phyloP scores from a whole-genome alignment of 495 filamentous ascomycete species.

The Tuber magnatum region DNA sequence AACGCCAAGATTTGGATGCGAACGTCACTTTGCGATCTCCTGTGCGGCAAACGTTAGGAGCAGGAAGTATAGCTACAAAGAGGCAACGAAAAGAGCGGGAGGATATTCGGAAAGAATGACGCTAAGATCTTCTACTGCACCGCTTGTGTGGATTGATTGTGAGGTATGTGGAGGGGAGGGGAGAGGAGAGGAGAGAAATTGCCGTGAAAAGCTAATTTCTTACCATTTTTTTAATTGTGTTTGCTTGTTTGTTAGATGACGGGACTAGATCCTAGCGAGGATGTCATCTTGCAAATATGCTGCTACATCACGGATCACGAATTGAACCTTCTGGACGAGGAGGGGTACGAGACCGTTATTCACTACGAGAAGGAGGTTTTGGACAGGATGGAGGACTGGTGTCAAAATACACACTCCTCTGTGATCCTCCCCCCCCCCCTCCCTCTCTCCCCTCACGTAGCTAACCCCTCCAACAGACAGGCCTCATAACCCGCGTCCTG shows the following conservation, averaged over 20 bases:
- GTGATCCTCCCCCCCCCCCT: constrained; percentile 9
- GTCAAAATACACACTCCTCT: constrained; percentile 50
- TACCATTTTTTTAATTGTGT: constrained; percentile 4
- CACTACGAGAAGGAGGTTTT: constrained; percentile 65
- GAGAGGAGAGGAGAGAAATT: too few species aligned
- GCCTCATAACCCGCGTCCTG: constrained; percentile 70
- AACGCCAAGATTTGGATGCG: too few species aligned
- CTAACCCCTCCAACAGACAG: constrained; percentile 50
- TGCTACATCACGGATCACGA: constrained; percentile 83
- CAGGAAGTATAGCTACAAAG: background rate
- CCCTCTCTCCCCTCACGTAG: background rate
- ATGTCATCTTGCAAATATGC: constrained; percentile 84
- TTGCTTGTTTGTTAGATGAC: constrained; percentile 70
- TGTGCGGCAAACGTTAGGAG: background rate
- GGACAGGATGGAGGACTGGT: constrained; percentile 70
- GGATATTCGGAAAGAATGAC: background rate
- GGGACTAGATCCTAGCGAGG: constrained; percentile 67
- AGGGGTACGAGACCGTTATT: constrained; percentile 73
- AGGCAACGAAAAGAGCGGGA: background rate
- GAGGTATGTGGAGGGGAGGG: constrained; percentile 52
- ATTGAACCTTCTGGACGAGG: constrained; percentile 65
- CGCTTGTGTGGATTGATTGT: constrained; percentile 79
- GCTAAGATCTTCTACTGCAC: constrained; percentile 34
- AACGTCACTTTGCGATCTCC: too few species aligned
- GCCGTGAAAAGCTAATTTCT: background rate